A percentile compares a stretch with the other conserved stretches of the same genome.
These are phyloP conservation scores for Ogataea paraovalis DNA, from an alignment of 805 yeast species.

Conservation along the genomic window DNA sequence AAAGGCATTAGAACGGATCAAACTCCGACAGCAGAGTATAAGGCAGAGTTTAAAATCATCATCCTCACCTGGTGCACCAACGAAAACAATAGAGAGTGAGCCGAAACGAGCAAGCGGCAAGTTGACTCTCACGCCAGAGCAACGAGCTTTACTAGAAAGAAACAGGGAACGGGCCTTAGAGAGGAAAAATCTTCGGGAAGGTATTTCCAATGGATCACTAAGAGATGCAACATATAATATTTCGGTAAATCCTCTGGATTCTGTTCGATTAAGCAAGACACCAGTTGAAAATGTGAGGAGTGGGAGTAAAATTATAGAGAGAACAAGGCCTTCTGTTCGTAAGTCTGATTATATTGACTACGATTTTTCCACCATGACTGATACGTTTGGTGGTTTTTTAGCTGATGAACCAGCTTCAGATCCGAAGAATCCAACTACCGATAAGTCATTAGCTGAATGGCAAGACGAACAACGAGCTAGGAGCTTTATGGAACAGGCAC, in stretches of 20 bases:
- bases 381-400: conserved; percentile 82
- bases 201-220: conserved; percentile 6
- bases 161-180: conserved; percentile 54
- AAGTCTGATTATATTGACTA: conserved; percentile 72
- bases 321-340: conserved; percentile 45
- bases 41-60: conserved; percentile 2
- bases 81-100: neutral
- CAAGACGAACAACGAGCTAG: conserved; percentile 43
- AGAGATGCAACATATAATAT: conserved; percentile 22
- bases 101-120: neutral
- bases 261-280: conserved; percentile 4
- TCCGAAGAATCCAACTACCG: conserved; percentile 24
- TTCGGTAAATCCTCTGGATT: conserved; percentile 6
- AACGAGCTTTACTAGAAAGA: conserved; percentile 43
- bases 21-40: conserved; percentile 35
- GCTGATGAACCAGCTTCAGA: conserved; percentile 30
- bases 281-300: neutral
- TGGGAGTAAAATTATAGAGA: conserved; percentile 5
- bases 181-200: conserved; percentile 16
- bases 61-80: neutral
- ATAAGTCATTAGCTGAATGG: conserved; percentile 51
- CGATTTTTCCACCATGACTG: conserved; percentile 89
- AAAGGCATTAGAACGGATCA: conserved; percentile 56
- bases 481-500: conserved; percentile 53
- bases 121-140: conserved; percentile 39